Percentiles rank a stretch among this genome's conserved stretches.
These are phyloP conservation scores for Lentinula edodes DNA, from an alignment of 768 basidiomycete species.

Conservation along the genomic window DNA sequence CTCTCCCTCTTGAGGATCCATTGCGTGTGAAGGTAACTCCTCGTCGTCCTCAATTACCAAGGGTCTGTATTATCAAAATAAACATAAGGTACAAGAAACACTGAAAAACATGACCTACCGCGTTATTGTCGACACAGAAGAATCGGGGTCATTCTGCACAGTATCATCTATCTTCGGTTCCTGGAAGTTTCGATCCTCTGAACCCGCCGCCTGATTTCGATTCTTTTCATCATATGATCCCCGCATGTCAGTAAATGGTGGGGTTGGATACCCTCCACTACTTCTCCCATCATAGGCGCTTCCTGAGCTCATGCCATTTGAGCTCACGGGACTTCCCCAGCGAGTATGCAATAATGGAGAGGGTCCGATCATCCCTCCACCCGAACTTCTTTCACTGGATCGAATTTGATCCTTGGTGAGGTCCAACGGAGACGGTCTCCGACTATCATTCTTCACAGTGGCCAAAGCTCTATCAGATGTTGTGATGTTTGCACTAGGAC, in stretches of 20 bases:
- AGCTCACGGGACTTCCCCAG: constrained; percentile 30
- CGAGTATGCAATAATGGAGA: constrained; percentile 35
- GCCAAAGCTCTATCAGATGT: neutral
- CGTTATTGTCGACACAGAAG: neutral
- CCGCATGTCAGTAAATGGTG: constrained; percentile 1
- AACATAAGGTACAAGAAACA: neutral
- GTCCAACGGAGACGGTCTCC: constrained; percentile 1
- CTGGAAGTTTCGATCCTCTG: neutral
- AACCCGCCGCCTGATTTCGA: neutral
- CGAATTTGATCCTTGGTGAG: constrained; percentile 1
- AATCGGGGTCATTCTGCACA: neutral
- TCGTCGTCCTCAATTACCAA: constrained; percentile 47
- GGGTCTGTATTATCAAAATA: neutral
- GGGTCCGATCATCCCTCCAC: constrained; percentile 4
- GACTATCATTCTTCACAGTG: neutral
- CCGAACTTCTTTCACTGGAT: neutral
- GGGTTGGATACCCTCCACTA: constrained; percentile 6
- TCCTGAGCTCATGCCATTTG: constrained; percentile 8
- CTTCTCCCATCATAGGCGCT: constrained; percentile 1
- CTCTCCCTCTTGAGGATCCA: constrained; percentile 11
- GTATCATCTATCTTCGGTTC: neutral
- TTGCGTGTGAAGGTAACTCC: constrained; percentile 12
- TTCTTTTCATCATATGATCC: neutral
- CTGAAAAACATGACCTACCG: neutral
- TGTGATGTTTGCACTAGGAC: neutral